These are phyloP conservation scores for Tolypocladium nubicola DNA, from an alignment of 2,329 filamentous ascomycete genomes.

Conservation along the genomic window DNA sequence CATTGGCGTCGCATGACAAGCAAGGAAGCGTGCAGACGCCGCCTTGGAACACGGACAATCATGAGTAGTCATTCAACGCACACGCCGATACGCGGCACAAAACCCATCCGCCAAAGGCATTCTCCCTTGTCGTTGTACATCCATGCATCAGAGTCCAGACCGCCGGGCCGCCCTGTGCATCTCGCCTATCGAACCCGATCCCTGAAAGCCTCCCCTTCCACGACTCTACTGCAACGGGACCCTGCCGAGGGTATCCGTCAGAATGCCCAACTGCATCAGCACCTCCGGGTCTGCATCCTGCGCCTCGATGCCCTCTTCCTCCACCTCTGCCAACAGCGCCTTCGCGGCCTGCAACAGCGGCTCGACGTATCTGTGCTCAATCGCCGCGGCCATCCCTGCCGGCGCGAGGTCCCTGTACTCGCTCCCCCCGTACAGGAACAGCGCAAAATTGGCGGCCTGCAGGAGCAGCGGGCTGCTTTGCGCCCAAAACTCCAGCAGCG, in stretches of 20 bases:
- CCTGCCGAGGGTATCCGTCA: conserved; percentile 30
- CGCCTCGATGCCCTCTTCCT: conserved; percentile 20
- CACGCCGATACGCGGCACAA: background rate
- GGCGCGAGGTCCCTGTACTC: conserved; percentile 39
- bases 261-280: conserved; percentile 28
- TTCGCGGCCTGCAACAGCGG: conserved; percentile 37
- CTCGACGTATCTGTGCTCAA: conserved; percentile 47
- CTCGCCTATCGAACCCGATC: background rate
- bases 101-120: background rate
- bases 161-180: background rate
- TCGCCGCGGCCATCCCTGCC: conserved; percentile 42
- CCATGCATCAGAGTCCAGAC: background rate
- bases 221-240: conserved; percentile 25
- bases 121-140: background rate
- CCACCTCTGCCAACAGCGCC: conserved; percentile 19
- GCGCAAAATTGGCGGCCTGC: conserved; percentile 50
- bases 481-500: conserved; percentile 40
- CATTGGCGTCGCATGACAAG: background rate
- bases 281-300: conserved; percentile 17
- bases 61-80: background rate
- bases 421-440: conserved; percentile 40
- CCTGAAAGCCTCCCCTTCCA: background rate
- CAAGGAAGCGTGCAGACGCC: background rate
- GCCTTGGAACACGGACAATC: background rate
- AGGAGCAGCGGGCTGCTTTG: conserved; percentile 44